Evolutionary conservation across 2,329 filamentous ascomycete species (phyloP), one percentile per base, ranked within the genome.

Genomic region (Pseudogymnoascus sp.): DNA sequence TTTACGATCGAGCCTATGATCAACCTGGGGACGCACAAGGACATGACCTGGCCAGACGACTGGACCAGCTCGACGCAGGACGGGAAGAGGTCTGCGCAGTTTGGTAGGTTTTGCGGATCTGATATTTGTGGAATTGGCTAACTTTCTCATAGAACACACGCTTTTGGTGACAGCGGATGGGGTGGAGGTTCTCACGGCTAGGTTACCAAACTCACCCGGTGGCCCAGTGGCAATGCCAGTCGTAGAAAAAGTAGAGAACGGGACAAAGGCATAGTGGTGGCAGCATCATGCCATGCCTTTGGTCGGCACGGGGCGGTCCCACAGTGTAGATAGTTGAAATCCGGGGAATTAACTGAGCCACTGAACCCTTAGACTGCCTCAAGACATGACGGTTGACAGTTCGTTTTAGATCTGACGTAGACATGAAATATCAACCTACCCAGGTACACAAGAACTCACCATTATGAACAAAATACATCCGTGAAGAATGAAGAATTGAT

Each of bases 1-100:
- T 99, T 99, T 72, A 99, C 95, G 0, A 99, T 99, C 66, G 95
- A 99, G 78, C 95, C 95, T 14, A 99, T 99, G 95, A 93, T 99
- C 74, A 92, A 91, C 41, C 76, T 97, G 62, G 95, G 95, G 64
- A 93, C 90, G 65, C 90, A 96, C 76, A 86, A 86, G 66, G 95
- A 99, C 73, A 89, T 95, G 75, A 98, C 92, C 0, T 99, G 95
- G 95, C 95, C 95, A 0, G 95, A 99, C 75, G 91, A 98, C 79
- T 99, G 95, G 95, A 99, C 95, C 0, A 96, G 92, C 76, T 90
- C 91, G 4, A 99, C 95, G 0, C 84, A 88, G 63, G 95, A 99
- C 74, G 95, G 95, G 60, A 90, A 89, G 76, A 82, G 85, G 73
- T 96, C 93, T 14, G 95, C 95, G 8, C 95, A 99, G 74, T 99